Evolutionary conservation across 306 rosid species (phyloP), one percentile per base, ranked within the genome.

Genomic region (Citrullus mucosospermus): DNA sequence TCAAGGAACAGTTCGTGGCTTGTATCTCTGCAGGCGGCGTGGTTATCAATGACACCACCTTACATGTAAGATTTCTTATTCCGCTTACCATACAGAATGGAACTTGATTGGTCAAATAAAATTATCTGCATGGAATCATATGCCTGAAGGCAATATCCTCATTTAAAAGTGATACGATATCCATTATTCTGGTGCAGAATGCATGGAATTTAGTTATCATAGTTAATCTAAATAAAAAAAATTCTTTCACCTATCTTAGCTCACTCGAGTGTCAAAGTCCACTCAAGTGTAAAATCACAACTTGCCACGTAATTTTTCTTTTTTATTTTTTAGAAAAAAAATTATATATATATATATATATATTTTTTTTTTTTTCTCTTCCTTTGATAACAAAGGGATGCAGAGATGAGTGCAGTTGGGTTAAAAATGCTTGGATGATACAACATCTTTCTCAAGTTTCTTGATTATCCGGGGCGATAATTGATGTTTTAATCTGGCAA

Each of bases 1-100:
- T 96, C 78, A 96, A 87, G 91, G 89, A 96, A 81, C 80, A 56
- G 66, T 96, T 96, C 80, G 97, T 96, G 50, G 54, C 1, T 77
- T 79, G 69, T 7, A 72, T 96, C 78, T 91, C 99, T 44, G 98
- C 99, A 3, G 98, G 99, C 61, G 99, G 97, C 73, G n/a, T 96
- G 89, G 85, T 85, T 43, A 53, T 96, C 87, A 96, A 96, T 36
- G 99, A 96, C 89, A 93, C 98, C 16, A 43, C 90, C 5, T 0
- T 93, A 32, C 99, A 96, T 79, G 99, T 96, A 78, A 89, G 78
- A 22, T 15, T 34, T 71, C 75, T 79, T 84, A 50, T 78, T 72
- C 34, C 56, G 56, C 18, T 16, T 53, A 53, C 60, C 60, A 25
- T 14, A 32, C 51, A 36, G 18, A 14, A 50, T 50, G 7, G 55